Evolutionary conservation across 768 basidiomycete species (phyloP).

Genomic region (Xerocomus spinulosus): DNA sequence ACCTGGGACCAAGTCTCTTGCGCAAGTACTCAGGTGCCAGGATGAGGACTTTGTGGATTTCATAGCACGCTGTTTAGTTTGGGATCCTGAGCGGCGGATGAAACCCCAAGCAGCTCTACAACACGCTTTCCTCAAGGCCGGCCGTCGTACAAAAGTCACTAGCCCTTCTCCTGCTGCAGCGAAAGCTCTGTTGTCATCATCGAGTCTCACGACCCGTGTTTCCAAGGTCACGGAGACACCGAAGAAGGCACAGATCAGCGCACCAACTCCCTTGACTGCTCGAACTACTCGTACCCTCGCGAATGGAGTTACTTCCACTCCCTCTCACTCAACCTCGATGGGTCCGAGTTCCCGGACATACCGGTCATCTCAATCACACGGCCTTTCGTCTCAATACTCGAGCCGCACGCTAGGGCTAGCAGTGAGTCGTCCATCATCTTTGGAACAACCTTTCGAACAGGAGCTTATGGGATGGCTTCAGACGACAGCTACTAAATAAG

Average conservation of each 20-base stretch:
- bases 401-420: constrained; percentile 70
- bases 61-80: constrained; percentile 92
- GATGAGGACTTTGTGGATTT: constrained; percentile 98
- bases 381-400: constrained; percentile 69
- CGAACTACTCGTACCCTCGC: constrained; percentile 55
- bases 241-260: constrained; percentile 87
- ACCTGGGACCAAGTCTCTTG: constrained; percentile 86
- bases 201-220: constrained; percentile 48
- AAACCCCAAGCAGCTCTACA: constrained; percentile 91
- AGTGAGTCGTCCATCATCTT: constrained; percentile 46
- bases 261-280: constrained; percentile 82
- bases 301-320: constrained; percentile 54
- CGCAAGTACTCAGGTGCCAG: constrained; percentile 84
- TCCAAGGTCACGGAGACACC: constrained; percentile 66
- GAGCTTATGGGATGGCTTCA: constrained; percentile 37
- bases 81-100: constrained; percentile 95
- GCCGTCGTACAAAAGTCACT: constrained; percentile 49
- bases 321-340: constrained; percentile 52
- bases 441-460: constrained; percentile 32
- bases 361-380: constrained; percentile 63
- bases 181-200: constrained; percentile 56
- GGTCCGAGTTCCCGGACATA: constrained; percentile 63
- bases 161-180: constrained; percentile 42
- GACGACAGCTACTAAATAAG: constrained; percentile 33
- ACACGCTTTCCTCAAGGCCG: constrained; percentile 80